Conservation (phyloP, 495 filamentous ascomycete genomes). For the Niebla homalea region DNA sequence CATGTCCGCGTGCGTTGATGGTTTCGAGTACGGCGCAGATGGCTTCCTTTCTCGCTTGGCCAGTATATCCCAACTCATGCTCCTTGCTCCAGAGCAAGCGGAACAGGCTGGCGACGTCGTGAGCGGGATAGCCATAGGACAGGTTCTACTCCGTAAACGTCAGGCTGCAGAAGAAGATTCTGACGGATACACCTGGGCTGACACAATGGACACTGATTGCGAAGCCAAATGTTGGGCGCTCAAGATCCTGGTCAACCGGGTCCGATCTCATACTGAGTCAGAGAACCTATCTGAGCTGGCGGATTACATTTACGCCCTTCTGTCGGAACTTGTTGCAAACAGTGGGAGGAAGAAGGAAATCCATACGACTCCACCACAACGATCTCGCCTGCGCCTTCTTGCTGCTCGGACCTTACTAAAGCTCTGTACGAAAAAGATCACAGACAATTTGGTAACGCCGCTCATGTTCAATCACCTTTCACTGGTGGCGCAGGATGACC, state of each 20-base stretch:
- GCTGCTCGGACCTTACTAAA: constrained; percentile 78
- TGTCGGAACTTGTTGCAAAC: constrained; percentile 58
- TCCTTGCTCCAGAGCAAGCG: constrained; percentile 59
- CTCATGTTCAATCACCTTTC: constrained; percentile 68
- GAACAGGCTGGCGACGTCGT: constrained; percentile 64
- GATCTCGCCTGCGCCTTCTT: constrained; percentile 60
- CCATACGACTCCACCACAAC: constrained; percentile 61
- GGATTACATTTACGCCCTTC: constrained; percentile 56
- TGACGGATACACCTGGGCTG: constrained; percentile 51
- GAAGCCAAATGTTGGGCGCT: constrained; percentile 81
- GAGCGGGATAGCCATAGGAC: constrained; percentile 60
- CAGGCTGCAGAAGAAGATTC: constrained; percentile 31
- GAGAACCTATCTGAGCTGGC: constrained; percentile 42
- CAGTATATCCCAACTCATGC: constrained; percentile 67
- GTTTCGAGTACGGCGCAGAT: constrained; percentile 61
- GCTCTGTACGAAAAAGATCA: constrained; percentile 56
- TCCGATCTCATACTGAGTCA: constrained; percentile 50
- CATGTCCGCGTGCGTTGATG: constrained; percentile 54
- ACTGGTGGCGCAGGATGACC: constrained; percentile 61
- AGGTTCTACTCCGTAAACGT: constrained; percentile 60
- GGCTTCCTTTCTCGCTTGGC: constrained; percentile 78
- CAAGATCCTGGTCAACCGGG: constrained; percentile 73
- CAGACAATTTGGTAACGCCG: constrained; percentile 62
- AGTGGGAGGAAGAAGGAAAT: constrained; percentile 67
- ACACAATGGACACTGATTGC: constrained; percentile 65